These are phyloP conservation scores for Colletotrichum higginsianum DNA, from an alignment of 2,329 filamentous ascomycete genomes.

Conservation along the genomic window DNA sequence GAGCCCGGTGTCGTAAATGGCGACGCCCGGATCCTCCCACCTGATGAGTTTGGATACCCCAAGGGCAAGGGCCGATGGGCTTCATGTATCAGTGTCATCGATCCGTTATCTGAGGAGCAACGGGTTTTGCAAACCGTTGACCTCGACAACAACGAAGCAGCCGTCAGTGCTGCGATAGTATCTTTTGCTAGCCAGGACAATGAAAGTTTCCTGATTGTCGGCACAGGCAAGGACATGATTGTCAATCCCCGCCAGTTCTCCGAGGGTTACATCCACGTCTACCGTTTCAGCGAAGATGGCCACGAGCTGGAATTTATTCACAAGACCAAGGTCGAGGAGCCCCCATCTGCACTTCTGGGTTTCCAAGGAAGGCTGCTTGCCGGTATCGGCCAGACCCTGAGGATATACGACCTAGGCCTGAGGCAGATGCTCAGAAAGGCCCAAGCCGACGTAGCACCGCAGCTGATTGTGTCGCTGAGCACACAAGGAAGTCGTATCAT, in stretches of 20 bases:
- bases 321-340: slow-evolving; percentile 93
- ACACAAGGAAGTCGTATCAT: slow-evolving; percentile 93
- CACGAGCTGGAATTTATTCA: slow-evolving; percentile 93
- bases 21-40: slow-evolving; percentile 78
- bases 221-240: slow-evolving; percentile 91
- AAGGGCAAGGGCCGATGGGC: slow-evolving; percentile 90
- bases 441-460: slow-evolving; percentile 83
- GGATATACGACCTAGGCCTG: slow-evolving; percentile 94
- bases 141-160: slow-evolving; percentile 90
- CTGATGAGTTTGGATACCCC: slow-evolving; percentile 91
- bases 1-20: slow-evolving; percentile 81
- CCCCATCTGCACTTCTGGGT: slow-evolving; percentile 88
- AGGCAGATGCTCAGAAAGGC: slow-evolving; percentile 93
- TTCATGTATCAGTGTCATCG: slow-evolving; percentile 93
- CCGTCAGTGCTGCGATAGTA: slow-evolving; percentile 87
- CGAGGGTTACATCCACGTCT: slow-evolving; percentile 91
- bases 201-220: slow-evolving; percentile 92
- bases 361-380: slow-evolving; percentile 93
- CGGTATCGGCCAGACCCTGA: slow-evolving; percentile 86
- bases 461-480: slow-evolving; percentile 89
- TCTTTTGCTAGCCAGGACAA: slow-evolving; percentile 91
- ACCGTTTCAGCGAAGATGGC: slow-evolving; percentile 90
- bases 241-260: slow-evolving; percentile 82
- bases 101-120: slow-evolving; percentile 81
- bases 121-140: slow-evolving; percentile 83